These are phyloP conservation scores for Mesembryanthemum crystallinum DNA, from an alignment of 148 eudicot species.

Conservation along the genomic window DNA sequence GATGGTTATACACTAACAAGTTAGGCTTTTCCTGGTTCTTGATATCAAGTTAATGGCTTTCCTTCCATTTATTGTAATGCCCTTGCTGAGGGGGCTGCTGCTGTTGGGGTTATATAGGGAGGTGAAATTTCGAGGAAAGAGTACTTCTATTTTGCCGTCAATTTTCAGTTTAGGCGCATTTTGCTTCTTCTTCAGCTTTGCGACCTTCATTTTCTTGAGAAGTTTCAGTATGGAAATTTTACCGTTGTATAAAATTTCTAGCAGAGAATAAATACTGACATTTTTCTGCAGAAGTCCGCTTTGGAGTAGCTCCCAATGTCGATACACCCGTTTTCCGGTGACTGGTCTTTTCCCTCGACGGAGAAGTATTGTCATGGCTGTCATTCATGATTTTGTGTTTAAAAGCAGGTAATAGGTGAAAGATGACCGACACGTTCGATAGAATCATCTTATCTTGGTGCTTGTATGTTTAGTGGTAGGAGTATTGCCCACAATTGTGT, in stretches of 20 bases:
- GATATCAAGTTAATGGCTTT: conserved; percentile 20
- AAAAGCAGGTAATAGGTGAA: no score
- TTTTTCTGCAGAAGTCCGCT: conserved; percentile 14
- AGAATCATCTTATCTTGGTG: no score
- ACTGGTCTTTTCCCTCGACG: not conserved
- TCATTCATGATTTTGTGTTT: no score
- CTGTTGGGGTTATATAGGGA: conserved; percentile 29
- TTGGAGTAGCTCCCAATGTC: not conserved
- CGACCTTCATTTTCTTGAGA: not conserved
- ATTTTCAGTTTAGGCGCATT: conserved; percentile 22
- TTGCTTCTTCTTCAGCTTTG: conserved; percentile 20
- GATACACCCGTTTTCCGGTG: not conserved
- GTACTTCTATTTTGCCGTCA: conserved; percentile 26
- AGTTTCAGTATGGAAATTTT: conserved; percentile 22
- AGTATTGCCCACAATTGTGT: no score
- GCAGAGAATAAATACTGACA: conserved; percentile 14
- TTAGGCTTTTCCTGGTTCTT: conserved; percentile 22
- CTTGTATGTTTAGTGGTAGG: no score
- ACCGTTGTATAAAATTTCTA: conserved; percentile 22
- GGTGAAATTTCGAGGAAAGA: conserved; percentile 33
- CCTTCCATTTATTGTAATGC: conserved; percentile 31
- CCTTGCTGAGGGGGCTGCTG: conserved; percentile 13
- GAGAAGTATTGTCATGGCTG: not conserved
- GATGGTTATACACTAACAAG: conserved; percentile 35
- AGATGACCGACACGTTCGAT: no score